A percentile compares a stretch with the other conserved stretches of the same genome.
phyloP scores from a whole-genome alignment of 345 rosid species.

The thale cress (Arabidopsis thaliana) region TAIR10.1 NC_003070.9:26678501-26679000 shows the following conservation, averaged over 20 bases:
- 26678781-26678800: background rate
- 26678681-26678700: constrained; percentile 12
- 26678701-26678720: constrained; percentile 8
- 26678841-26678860: too few species aligned
- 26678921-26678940: too few species aligned
- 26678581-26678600: constrained; percentile 2
- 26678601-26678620: constrained; percentile 9
- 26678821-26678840: background rate
- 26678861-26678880: too few species aligned
- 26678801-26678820: constrained; percentile 6
- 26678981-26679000: too few species aligned
- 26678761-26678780: background rate
- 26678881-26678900: too few species aligned
- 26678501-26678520: background rate
- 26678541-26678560: background rate
- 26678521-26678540: constrained; percentile 16
- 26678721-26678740: background rate
- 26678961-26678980: too few species aligned
- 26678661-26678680: background rate
- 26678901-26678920: too few species aligned
- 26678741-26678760: background rate
- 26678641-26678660: background rate
- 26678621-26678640: background rate
- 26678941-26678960: too few species aligned
- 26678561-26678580: constrained; percentile 1